Base-by-base conservation (phyloP, 768 basidiomycete genomes). In the Leccinum variicolor region DNA sequence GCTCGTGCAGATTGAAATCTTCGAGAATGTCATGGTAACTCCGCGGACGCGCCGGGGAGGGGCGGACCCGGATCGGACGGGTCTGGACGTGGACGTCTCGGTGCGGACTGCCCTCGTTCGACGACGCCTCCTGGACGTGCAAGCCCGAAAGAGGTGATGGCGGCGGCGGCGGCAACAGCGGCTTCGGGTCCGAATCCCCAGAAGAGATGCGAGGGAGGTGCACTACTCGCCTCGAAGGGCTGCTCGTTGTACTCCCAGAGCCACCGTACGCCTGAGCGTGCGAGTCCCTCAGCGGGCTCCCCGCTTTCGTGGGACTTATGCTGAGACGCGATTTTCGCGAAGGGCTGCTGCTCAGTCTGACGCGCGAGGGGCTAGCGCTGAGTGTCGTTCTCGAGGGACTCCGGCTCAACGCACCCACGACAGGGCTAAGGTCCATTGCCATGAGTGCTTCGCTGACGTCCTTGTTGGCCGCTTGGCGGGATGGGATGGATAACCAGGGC, bases 1-100 rank as follows among this genome's bases (percentile, higher is more conserved):
- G 61, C 23, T 72, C 73, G 52, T 74, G 74, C 45, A 74, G 64
- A 58, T 76, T 75, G 61, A 89, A 87, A 59, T 86, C 86, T 47
- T 85, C 84, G 53, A 87, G 69, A 53, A 89, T 81, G 62, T 87
- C 83, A 60, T 84, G 77, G 65, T 84, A 88, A 62, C 87, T 89
- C 66, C 81, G 74, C 15, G 86, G 81, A 8, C 85, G 79, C 19
- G 72, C 57, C 1, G 73, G 54, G 52, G 69, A 70, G 25, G 71
- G 60, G 19, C 77, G 71, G 15, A 76, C 64, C 15, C 72, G 63
- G 11, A 74, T 66, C 0, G 68, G 67, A 51, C 66, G 63, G 0
- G 64, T 60, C 8, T 50, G 49, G 6, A 52, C 5, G 29, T 52
- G 55, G 21, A 3, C 11, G 11, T 56, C 55, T 21, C 47, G 55